Conservation (phyloP, 192 early-diverging fungal species). For the Podila horticola region DNA sequence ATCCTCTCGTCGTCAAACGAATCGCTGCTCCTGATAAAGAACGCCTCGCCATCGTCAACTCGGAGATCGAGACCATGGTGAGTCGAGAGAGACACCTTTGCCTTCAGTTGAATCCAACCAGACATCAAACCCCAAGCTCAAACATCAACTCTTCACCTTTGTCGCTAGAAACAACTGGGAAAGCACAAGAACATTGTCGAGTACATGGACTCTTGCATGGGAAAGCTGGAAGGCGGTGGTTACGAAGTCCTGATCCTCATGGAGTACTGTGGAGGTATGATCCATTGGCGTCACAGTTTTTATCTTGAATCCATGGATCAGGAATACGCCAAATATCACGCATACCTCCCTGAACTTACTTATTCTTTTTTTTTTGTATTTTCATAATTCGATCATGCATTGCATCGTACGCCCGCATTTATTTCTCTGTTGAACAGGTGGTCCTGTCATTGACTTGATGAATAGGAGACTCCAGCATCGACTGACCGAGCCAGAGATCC, state of each 20-base stretch:
- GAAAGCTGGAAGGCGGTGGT: slow-evolving; percentile 64
- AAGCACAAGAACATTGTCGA: slow-evolving; percentile 87
- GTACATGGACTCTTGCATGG: slow-evolving; percentile 78
- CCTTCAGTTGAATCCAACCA: neutral
- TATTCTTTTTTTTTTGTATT: neutral
- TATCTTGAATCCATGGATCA: neutral
- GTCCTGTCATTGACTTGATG: slow-evolving; percentile 86
- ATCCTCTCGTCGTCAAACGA: slow-evolving; percentile 83
- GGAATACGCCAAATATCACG: neutral
- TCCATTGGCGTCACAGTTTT: neutral
- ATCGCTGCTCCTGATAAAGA: slow-evolving; percentile 77
- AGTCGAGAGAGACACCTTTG: neutral
- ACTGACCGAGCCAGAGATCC: slow-evolving; percentile 85
- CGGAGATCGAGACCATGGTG: slow-evolving; percentile 87
- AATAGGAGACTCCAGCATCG: slow-evolving; percentile 79
- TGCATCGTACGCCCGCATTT: slow-evolving; percentile 1
- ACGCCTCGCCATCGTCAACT: slow-evolving; percentile 66
- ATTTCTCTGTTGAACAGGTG: slow-evolving; percentile 57
- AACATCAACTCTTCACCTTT: neutral
- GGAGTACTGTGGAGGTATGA: slow-evolving; percentile 88
- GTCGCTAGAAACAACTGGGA: slow-evolving; percentile 66
- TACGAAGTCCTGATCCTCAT: slow-evolving; percentile 89
- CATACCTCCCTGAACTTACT: too few relatives aligned
- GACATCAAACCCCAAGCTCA: neutral
- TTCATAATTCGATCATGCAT: slow-evolving; percentile 11